phyloP scores from a whole-genome alignment of 371 early-diverging fungal species.

The Choanephora cucurbitarum region DNA sequence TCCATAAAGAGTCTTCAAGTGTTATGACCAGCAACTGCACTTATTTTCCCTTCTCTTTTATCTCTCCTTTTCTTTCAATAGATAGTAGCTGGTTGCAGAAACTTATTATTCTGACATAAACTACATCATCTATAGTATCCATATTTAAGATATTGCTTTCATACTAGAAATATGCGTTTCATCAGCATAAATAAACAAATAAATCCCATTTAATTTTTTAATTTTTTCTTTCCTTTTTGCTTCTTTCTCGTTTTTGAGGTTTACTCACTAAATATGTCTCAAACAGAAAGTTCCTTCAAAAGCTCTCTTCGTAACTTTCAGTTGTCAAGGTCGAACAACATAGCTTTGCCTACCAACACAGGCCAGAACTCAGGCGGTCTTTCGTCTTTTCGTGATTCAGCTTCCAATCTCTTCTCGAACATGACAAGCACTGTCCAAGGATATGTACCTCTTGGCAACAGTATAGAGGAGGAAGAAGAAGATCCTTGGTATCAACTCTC shows the following conservation, averaged over 20 bases:
- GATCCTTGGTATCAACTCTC: constrained; percentile 58
- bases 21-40: too few relatives aligned
- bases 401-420: constrained; percentile 42
- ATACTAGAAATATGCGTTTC: too few relatives aligned
- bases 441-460: constrained; percentile 40
- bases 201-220: too few relatives aligned
- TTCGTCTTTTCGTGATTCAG: constrained; percentile 41
- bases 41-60: too few relatives aligned
- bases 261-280: constrained; percentile 19
- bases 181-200: too few relatives aligned
- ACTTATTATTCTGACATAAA: too few relatives aligned
- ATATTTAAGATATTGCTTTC: too few relatives aligned
- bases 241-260: not conserved
- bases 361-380: constrained; percentile 9
- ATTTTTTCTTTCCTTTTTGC: not conserved
- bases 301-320: constrained; percentile 47
- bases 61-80: too few relatives aligned
- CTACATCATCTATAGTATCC: too few relatives aligned
- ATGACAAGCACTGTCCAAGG: constrained; percentile 48
- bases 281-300: constrained; percentile 43
- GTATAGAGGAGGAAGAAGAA: constrained; percentile 42
- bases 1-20: too few relatives aligned
- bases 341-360: constrained; percentile 30
- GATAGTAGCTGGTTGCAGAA: too few relatives aligned
- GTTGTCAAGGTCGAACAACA: constrained; percentile 22